Evolutionary conservation across 805 yeast genomes (phyloP), one percentile per base, ranked within the genome.

Genomic region (Pichia occidentalis): DNA sequence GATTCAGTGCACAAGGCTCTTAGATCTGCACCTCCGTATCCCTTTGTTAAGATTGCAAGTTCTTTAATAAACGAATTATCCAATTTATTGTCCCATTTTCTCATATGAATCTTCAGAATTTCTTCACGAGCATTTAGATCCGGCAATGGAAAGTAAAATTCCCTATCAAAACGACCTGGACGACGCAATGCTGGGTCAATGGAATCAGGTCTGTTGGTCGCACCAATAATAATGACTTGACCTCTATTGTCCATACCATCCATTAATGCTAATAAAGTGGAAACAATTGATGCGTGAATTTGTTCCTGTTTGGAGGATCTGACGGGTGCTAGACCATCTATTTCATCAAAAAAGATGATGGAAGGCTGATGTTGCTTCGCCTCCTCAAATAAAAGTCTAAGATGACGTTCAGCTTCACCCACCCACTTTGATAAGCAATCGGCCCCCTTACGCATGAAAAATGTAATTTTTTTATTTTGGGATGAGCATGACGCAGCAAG

Each of bases 241-340:
- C 98, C 98, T 57, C 97, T 76, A 50, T 87, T 87, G 57, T 90
- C 97, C 97, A 92, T 92, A 51, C 98, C 98, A 60, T 92, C 98
- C 98, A 92, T 92, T 36, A 92, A 65, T 0, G 98, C 97, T 46
- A 92, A 71, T 52, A 92, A 64, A 0, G 98, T 92, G 5, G 97
- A 87, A 3, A 92, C 98, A 43, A 92, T 92, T 45, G 95, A 83
- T 4, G 98, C 96, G 60, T 92, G 98, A 43, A 92, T 92, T 61
- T 92, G 99, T 58, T 92, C 99, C 61, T 92, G 99, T 47, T 90
- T 90, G 0, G 97, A 85, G 1, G 95, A 85, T 57, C 99, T 73
- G 3, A 92, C 98, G 0, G 99, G 99, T 0, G 99, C 98, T 48
- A 92, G 67, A 31, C 98, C 98, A 62, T 92, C 98, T 44, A 92